Percentiles rank a stretch among this genome's conserved stretches.
Conservation (phyloP, 2,329 filamentous ascomycete genomes). For the Calonectria pseudoturangicola region DNA sequence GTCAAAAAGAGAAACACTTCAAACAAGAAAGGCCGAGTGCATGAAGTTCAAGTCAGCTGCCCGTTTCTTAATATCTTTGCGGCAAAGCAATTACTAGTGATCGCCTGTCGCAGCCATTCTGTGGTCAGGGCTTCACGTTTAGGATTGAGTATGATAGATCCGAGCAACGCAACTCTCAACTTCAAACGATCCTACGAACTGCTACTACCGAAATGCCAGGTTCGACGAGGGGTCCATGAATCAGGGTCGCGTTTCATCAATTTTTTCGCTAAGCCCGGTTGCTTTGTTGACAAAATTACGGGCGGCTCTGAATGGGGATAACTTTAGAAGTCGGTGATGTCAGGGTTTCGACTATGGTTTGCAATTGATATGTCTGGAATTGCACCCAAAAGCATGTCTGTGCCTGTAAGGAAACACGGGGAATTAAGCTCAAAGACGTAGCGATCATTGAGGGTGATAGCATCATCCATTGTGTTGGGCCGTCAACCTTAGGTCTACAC, state of each 20-base stretch:
- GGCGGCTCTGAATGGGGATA: not conserved
- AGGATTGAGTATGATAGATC: constrained; percentile 24
- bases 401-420: not conserved
- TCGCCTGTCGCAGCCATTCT: constrained; percentile 29
- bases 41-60: constrained; percentile 30
- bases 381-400: not conserved
- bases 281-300: constrained; percentile 30
- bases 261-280: constrained; percentile 31
- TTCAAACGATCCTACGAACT: constrained; percentile 4
- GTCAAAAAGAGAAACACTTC: constrained; percentile 17
- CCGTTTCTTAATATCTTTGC: constrained; percentile 3
- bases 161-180: constrained; percentile 17
- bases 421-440: constrained; percentile 18
- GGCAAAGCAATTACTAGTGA: constrained; percentile 22
- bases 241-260: constrained; percentile 34
- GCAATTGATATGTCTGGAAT: constrained; percentile 14
- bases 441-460: constrained; percentile 14
- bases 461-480: constrained; percentile 16
- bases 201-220: constrained; percentile 20
- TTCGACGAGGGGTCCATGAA: constrained; percentile 20
- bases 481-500: constrained; percentile 6
- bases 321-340: constrained; percentile 2
- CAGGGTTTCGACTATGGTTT: constrained; percentile 17
- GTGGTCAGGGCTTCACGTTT: constrained; percentile 37
- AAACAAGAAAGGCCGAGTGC: constrained; percentile 19